A percentile compares a stretch with the other conserved stretches of the same genome.
These are phyloP conservation scores for Ensete glaucum DNA, from an alignment of 176 grass and related monocot species.

Conservation along the genomic window DNA sequence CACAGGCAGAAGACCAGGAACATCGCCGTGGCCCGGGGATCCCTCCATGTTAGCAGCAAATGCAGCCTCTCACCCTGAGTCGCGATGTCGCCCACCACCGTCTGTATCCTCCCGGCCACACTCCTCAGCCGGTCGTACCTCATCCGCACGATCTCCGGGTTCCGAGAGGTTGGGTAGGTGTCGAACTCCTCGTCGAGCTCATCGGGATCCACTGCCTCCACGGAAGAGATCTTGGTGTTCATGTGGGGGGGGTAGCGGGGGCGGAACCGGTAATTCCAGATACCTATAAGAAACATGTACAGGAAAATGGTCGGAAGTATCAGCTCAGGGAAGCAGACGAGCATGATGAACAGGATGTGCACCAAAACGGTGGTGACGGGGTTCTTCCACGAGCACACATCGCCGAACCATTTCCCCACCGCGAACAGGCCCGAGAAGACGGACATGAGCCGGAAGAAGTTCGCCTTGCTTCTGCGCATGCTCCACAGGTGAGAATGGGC, in stretches of 20 bases:
- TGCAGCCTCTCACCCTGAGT: slow-evolving; percentile 87
- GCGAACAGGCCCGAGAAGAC: slow-evolving; percentile 65
- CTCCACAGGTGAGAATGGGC: slow-evolving; percentile 74
- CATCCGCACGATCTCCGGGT: slow-evolving; percentile 40
- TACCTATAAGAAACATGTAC: slow-evolving; percentile 82
- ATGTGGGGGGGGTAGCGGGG: slow-evolving; percentile 70
- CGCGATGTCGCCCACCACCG: slow-evolving; percentile 73
- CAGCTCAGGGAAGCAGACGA: slow-evolving; percentile 77
- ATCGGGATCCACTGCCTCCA: slow-evolving; percentile 45
- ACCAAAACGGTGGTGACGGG: slow-evolving; percentile 65
- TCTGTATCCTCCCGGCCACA: slow-evolving; percentile 77
- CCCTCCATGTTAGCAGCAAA: slow-evolving; percentile 79
- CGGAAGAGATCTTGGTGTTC: slow-evolving; percentile 67
- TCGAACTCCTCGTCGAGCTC: slow-evolving; percentile 98
- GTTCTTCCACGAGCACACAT: slow-evolving; percentile 83
- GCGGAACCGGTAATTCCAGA: slow-evolving; percentile 72
- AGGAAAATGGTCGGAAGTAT: slow-evolving; percentile 83
- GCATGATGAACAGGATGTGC: slow-evolving; percentile 70
- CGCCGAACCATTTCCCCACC: slow-evolving; percentile 58
- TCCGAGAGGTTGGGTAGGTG: slow-evolving; percentile 58
- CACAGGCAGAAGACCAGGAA: slow-evolving; percentile 71
- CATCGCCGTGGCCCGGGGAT: slow-evolving; percentile 76
- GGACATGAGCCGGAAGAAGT: slow-evolving; percentile 89
- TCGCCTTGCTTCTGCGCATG: slow-evolving; percentile 94
- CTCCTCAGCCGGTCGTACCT: slow-evolving; percentile 76